Percentiles rank a stretch among this genome's conserved stretches.
phyloP scores from a whole-genome alignment of 1,284 basidiomycete genomes.

The Cerioporus squamosus region DNA sequence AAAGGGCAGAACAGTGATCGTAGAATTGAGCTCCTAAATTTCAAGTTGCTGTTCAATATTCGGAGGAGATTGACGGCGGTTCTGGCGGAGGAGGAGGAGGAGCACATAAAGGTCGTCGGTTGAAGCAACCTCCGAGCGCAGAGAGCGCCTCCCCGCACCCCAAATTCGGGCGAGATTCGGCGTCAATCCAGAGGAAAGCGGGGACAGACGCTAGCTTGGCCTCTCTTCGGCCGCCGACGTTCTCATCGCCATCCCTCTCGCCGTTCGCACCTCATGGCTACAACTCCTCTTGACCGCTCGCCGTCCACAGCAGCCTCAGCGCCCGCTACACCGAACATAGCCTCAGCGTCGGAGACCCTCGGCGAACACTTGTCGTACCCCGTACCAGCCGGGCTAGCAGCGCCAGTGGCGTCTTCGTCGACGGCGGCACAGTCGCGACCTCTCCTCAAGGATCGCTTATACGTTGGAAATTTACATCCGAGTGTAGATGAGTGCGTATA shows the following conservation, averaged over 20 bases:
- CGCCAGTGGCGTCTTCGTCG: constrained; percentile 19
- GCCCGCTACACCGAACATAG: neutral
- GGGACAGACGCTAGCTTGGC: too few relatives aligned
- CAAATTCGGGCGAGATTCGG: too few relatives aligned
- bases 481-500: constrained; percentile 84
- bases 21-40: too few relatives aligned
- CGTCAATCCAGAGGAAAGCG: too few relatives aligned
- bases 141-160: too few relatives aligned
- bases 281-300: constrained; percentile 4
- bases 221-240: constrained; percentile 2
- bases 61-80: too few relatives aligned
- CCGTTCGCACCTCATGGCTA: constrained; percentile 8
- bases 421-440: constrained; percentile 29
- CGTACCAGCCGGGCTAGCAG: constrained; percentile 14
- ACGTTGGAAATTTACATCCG: constrained; percentile 89
- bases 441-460: constrained; percentile 72
- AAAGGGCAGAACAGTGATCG: too few relatives aligned
- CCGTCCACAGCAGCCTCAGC: constrained; percentile 1
- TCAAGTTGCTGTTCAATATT: too few relatives aligned
- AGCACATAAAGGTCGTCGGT: too few relatives aligned
- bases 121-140: too few relatives aligned
- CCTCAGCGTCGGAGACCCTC: constrained; percentile 5
- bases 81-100: too few relatives aligned
- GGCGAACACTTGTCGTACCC: constrained; percentile 32
- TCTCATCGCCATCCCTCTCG: neutral